These are phyloP conservation scores for Cercospora citrullina DNA, from an alignment of 2,329 filamentous ascomycete species.

Conservation along the genomic window DNA sequence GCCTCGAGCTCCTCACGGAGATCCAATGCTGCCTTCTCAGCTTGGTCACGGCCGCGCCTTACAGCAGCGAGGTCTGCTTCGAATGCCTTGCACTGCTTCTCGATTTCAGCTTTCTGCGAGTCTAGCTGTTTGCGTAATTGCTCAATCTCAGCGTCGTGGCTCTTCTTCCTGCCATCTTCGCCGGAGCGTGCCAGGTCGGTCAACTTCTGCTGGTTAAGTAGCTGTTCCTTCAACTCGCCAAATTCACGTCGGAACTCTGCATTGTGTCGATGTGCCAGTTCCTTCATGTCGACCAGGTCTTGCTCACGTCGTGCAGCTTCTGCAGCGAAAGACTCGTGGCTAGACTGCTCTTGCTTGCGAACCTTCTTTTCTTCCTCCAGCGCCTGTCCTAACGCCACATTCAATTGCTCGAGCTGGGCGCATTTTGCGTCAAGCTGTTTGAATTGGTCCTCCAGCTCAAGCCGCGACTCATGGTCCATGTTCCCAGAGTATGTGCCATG, in stretches of 20 bases:
- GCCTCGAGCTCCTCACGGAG: constrained; percentile 32
- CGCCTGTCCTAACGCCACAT: constrained; percentile 28
- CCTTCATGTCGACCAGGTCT: constrained; percentile 30
- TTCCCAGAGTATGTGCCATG: constrained; percentile 10
- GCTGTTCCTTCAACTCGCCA: constrained; percentile 27
- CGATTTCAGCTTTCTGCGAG: constrained; percentile 21
- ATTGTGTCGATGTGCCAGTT: constrained; percentile 28
- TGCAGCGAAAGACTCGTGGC: constrained; percentile 23
- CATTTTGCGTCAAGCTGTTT: constrained; percentile 31
- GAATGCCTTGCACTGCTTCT: constrained; percentile 21
- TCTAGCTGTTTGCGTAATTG: constrained; percentile 27
- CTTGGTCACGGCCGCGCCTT: constrained; percentile 25
- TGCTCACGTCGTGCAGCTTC: constrained; percentile 29
- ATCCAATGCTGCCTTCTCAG: constrained; percentile 25
- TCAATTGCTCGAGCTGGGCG: constrained; percentile 34
- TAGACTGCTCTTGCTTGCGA: constrained; percentile 27
- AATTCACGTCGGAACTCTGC: constrained; percentile 30
- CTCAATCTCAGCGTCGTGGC: constrained; percentile 26
- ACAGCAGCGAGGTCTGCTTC: constrained; percentile 30
- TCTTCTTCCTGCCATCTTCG: constrained; percentile 12
- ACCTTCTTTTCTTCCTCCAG: constrained; percentile 31
- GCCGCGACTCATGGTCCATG: constrained; percentile 18
- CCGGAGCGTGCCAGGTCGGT: constrained; percentile 18
- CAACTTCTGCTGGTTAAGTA: constrained; percentile 22
- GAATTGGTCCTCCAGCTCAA: constrained; percentile 29